Percentiles rank a stretch among this genome's conserved stretches.
Conservation (phyloP, 2,329 filamentous ascomycete species). For the Alternaria ethzedia region DNA sequence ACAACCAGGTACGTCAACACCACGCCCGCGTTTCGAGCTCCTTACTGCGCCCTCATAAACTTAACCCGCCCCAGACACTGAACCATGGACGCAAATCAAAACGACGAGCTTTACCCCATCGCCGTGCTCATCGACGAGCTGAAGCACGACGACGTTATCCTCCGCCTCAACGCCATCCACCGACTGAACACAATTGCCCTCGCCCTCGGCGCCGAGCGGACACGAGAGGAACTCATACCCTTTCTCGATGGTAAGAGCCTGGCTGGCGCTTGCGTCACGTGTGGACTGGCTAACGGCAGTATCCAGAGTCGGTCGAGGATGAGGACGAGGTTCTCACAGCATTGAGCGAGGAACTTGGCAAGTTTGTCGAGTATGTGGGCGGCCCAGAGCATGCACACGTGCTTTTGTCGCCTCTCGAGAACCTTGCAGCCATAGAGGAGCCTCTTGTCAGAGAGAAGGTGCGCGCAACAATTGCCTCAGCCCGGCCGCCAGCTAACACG, state of each 20-base stretch:
- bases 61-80: slow-evolving; percentile 31
- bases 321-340: slow-evolving; percentile 98
- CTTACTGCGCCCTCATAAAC: slow-evolving; percentile 29
- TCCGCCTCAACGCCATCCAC: slow-evolving; percentile 98
- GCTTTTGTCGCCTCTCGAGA: slow-evolving; percentile 94
- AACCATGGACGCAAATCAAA: slow-evolving; percentile 88
- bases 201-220: slow-evolving; percentile 92
- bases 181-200: slow-evolving; percentile 97
- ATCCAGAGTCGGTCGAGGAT: slow-evolving; percentile 93
- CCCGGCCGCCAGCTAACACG: slow-evolving; percentile 36
- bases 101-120: slow-evolving; percentile 99
- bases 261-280: neutral
- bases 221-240: slow-evolving; percentile 96
- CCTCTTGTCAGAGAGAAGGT: slow-evolving; percentile 98
- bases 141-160: slow-evolving; percentile 99
- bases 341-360: slow-evolving; percentile 93
- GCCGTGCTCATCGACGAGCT: slow-evolving; percentile 99
- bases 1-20: slow-evolving; percentile 47
- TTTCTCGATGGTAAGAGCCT: slow-evolving; percentile 88
- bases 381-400: slow-evolving; percentile 94
- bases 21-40: slow-evolving; percentile 31
- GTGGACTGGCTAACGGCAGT: slow-evolving; percentile 40
- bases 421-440: slow-evolving; percentile 97
- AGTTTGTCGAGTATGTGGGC: slow-evolving; percentile 97
- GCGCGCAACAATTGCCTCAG: slow-evolving; percentile 1